A percentile compares a stretch with the other conserved stretches of the same genome.
Conservation (phyloP, 768 basidiomycete genomes). For the Suillus weaverae region DNA sequence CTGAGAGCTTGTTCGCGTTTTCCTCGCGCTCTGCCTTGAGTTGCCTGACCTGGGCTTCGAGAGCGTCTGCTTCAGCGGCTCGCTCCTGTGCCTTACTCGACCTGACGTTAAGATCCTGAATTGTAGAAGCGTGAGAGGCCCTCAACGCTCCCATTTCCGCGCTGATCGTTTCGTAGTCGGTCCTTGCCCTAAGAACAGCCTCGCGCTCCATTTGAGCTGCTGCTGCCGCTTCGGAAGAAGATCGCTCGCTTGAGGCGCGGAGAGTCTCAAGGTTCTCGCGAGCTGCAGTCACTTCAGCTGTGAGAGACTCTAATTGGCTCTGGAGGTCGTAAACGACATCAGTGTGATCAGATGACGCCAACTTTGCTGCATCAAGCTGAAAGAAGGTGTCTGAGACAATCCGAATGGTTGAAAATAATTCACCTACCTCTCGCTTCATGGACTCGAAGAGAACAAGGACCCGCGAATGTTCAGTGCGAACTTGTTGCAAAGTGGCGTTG, state of each 20-base stretch:
- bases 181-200: constrained; percentile 61
- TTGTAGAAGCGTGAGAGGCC: constrained; percentile 46
- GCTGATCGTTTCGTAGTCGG: constrained; percentile 55
- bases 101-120: constrained; percentile 47
- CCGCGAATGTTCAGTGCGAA: constrained; percentile 31
- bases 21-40: constrained; percentile 72
- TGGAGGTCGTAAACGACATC: constrained; percentile 50
- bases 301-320: constrained; percentile 49
- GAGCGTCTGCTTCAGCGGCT: constrained; percentile 39
- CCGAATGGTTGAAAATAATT: not conserved
- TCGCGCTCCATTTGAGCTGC: constrained; percentile 64
- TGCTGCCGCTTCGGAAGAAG: constrained; percentile 42
- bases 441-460: constrained; percentile 37
- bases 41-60: constrained; percentile 49
- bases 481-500: constrained; percentile 40
- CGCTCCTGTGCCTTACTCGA: constrained; percentile 49
- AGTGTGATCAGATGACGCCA: constrained; percentile 40
- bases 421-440: constrained; percentile 53
- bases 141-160: constrained; percentile 54
- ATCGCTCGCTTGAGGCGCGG: constrained; percentile 45
- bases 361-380: constrained; percentile 55
- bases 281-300: constrained; percentile 48
- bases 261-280: constrained; percentile 55
- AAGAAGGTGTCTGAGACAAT: constrained; percentile 7
- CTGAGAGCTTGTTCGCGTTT: constrained; percentile 67